A percentile compares a stretch with the other conserved stretches of the same genome.
Evolutionary conservation across 2,329 filamentous ascomycete genomes (phyloP).

Genomic region (Sordariomycetes sp.): DNA sequence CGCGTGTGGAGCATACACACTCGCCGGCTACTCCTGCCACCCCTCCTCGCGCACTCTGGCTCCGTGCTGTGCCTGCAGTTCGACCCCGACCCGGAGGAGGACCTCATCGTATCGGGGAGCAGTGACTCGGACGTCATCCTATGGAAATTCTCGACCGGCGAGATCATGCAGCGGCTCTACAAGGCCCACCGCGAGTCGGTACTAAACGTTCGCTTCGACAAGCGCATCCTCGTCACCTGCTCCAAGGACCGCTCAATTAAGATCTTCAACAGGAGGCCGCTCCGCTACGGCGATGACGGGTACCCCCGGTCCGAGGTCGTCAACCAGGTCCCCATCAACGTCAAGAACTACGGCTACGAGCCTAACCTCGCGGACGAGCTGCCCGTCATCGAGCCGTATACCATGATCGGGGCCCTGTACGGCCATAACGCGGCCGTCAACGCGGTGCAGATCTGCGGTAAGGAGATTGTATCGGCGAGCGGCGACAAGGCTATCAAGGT

Average conservation of each 20-base stretch:
- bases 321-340: constrained; percentile 35
- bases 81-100: constrained; percentile 74
- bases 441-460: constrained; percentile 77
- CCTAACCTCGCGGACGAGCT: constrained; percentile 30
- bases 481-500: constrained; percentile 89
- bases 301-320: constrained; percentile 28
- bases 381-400: constrained; percentile 50
- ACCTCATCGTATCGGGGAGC: constrained; percentile 89
- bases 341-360: constrained; percentile 42
- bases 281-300: constrained; percentile 47
- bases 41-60: constrained; percentile 63
- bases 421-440: constrained; percentile 91
- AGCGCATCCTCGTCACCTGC: constrained; percentile 83
- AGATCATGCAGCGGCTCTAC: constrained; percentile 62
- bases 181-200: constrained; percentile 82
- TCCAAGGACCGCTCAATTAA: constrained; percentile 97
- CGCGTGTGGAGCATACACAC: constrained; percentile 85
- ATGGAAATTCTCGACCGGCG: constrained; percentile 86
- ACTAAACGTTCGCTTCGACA: constrained; percentile 84
- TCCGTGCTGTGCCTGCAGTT: constrained; percentile 95
- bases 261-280: constrained; percentile 70
- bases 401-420: constrained; percentile 63
- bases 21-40: constrained; percentile 59
- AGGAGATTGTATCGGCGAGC: constrained; percentile 86
- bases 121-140: constrained; percentile 85